Percentiles rank a stretch among this genome's conserved stretches.
These are phyloP conservation scores for Thelonectria olida DNA, from an alignment of 2,329 filamentous ascomycete genomes.

Conservation along the genomic window DNA sequence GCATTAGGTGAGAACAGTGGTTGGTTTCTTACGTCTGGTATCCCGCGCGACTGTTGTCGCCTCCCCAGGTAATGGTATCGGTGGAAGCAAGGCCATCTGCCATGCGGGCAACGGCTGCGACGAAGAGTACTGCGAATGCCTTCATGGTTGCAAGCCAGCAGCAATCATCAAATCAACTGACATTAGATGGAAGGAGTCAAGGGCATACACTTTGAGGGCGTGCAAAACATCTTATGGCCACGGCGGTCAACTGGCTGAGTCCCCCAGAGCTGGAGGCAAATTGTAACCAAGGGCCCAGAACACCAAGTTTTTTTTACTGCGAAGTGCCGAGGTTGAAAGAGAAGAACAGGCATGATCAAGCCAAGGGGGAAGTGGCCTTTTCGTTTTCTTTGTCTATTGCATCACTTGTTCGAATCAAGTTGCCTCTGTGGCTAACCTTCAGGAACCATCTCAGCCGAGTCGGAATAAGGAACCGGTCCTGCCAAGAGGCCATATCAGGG, in stretches of 20 bases:
- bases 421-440: background rate
- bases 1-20: rapidly evolving
- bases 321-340: no score
- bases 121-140: constrained; percentile 38
- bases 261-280: no score
- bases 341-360: background rate
- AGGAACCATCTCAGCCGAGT: background rate
- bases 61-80: constrained; percentile 68
- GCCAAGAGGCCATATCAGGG: background rate
- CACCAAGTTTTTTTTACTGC: background rate
- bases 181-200: background rate
- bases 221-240: background rate
- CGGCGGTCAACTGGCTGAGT: background rate
- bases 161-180: background rate
- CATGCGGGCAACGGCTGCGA: constrained; percentile 46
- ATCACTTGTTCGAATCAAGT: background rate
- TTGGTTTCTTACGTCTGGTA: constrained; percentile 58
- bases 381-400: background rate
- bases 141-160: constrained; percentile 32
- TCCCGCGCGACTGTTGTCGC: constrained; percentile 62
- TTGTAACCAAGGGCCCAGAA: background rate
- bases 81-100: constrained; percentile 52
- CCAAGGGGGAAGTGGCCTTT: background rate
- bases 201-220: background rate
- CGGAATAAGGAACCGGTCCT: background rate